phyloP scores from a whole-genome alignment of 176 grass and related monocot genomes.

The Puccinellia tenuiflora region DNA sequence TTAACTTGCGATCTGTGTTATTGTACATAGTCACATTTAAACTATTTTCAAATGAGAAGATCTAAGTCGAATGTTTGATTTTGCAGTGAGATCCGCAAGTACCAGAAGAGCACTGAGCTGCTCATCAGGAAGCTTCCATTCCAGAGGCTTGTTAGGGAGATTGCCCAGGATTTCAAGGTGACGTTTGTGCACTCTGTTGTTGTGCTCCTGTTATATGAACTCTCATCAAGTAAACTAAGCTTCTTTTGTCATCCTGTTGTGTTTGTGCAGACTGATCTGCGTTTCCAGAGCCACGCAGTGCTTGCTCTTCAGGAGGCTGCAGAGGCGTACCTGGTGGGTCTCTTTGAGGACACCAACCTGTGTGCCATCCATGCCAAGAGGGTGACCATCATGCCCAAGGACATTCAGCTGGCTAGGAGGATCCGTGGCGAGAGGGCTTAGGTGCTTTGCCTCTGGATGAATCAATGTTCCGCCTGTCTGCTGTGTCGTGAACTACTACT shows the following conservation, averaged over 20 bases:
- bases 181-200: background rate
- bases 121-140: conserved; percentile 67
- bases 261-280: conserved; percentile 57
- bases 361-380: conserved; percentile 65
- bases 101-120: conserved; percentile 62
- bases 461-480: background rate
- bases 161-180: conserved; percentile 70
- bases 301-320: conserved; percentile 64
- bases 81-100: conserved; percentile 61
- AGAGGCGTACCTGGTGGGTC: conserved; percentile 55
- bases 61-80: background rate
- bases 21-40: background rate
- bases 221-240: background rate
- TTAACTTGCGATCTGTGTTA: background rate
- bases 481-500: background rate
- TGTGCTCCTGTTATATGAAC: background rate
- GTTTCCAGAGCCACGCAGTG: conserved; percentile 64
- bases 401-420: conserved; percentile 68
- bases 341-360: conserved; percentile 72
- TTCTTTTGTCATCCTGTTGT: background rate
- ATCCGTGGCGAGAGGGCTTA: conserved; percentile 68
- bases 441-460: background rate
- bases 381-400: conserved; percentile 72
- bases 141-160: conserved; percentile 81
- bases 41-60: background rate